Evolutionary conservation across 352 stramenopile species (phyloP).

Genomic region (Phytophthora palmivora): DNA sequence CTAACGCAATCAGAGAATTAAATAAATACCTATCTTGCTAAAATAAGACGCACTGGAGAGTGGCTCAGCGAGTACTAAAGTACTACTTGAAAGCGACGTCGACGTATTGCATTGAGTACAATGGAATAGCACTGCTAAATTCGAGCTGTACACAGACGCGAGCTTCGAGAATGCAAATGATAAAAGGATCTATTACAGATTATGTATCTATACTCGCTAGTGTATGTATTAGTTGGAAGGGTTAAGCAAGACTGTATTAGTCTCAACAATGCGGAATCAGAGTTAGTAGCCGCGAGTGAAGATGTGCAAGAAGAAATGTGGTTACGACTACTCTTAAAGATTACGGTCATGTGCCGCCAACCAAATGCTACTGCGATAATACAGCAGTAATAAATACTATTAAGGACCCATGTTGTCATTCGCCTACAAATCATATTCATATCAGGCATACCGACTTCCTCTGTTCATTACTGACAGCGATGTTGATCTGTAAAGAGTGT

Average conservation of each 20-base stretch:
- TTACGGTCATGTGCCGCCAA: too few species aligned
- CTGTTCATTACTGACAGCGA: too few species aligned
- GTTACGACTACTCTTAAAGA: slow-evolving; percentile 1
- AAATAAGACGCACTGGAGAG: too few species aligned
- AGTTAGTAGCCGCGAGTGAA: slow-evolving; percentile 8
- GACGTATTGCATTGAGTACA: slow-evolving; percentile 6
- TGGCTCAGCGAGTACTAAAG: slow-evolving; percentile 18
- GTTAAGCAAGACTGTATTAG: slow-evolving; percentile 16
- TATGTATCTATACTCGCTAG: slow-evolving; percentile 23
- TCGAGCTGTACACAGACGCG: too few species aligned
- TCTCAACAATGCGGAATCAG: slow-evolving; percentile 7
- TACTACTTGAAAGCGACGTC: slow-evolving; percentile 12
- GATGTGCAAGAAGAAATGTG: slow-evolving; percentile 7
- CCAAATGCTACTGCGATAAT: too few species aligned
- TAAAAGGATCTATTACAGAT: slow-evolving; percentile 8
- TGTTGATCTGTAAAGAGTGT: too few species aligned
- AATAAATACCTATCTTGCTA: slow-evolving; percentile 26
- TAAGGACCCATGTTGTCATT: too few species aligned
- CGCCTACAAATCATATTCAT: too few species aligned
- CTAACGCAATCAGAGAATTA: slow-evolving; percentile 14
- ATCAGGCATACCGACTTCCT: too few species aligned
- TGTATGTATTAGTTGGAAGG: slow-evolving; percentile 15
- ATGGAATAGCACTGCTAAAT: slow-evolving; percentile 15
- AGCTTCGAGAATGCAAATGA: too few species aligned
- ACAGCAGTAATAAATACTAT: too few species aligned